These are phyloP conservation scores for Coniosporium tulheliwenetii DNA, from an alignment of 2,329 filamentous ascomycete genomes.

Conservation along the genomic window DNA sequence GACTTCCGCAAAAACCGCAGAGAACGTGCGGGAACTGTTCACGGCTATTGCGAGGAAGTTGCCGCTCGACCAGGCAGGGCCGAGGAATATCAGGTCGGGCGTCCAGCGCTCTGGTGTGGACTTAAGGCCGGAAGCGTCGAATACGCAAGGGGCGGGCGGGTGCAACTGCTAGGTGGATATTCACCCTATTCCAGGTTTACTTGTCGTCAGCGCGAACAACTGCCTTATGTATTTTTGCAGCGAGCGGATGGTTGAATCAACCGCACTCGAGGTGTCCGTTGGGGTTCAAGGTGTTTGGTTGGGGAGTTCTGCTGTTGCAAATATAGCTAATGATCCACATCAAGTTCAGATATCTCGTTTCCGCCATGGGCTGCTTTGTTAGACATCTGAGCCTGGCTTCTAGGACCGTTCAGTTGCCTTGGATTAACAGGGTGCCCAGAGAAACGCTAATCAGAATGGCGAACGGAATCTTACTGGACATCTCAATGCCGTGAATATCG, in stretches of 20 bases:
- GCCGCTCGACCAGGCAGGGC: conserved; percentile 89
- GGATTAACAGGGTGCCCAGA: too few relatives aligned
- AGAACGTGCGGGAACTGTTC: conserved; percentile 92
- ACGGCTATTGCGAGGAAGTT: conserved; percentile 97
- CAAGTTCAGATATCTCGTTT: too few relatives aligned
- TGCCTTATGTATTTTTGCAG: neutral
- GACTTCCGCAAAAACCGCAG: conserved; percentile 91
- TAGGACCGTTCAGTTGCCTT: too few relatives aligned
- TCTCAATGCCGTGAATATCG: too few relatives aligned
- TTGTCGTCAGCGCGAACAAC: neutral
- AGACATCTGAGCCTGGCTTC: too few relatives aligned
- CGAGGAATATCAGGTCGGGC: conserved; percentile 58
- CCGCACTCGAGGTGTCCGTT: too few relatives aligned
- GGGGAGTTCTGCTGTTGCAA: too few relatives aligned
- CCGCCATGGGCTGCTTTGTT: too few relatives aligned
- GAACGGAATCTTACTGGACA: too few relatives aligned
- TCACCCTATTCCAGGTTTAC: neutral
- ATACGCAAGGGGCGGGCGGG: conserved; percentile 40
- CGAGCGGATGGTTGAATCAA: neutral
- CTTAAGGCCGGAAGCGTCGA: conserved; percentile 45
- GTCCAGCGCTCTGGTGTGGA: conserved; percentile 50
- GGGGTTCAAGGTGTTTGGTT: too few relatives aligned
- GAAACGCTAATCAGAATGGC: too few relatives aligned
- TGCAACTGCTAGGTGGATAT: conserved; percentile 44
- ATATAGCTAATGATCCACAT: too few relatives aligned